A percentile compares a stretch with the other conserved stretches of the same genome.
Evolutionary conservation across 192 early-diverging fungal species (phyloP).

Genomic region (Allomyces macrogynus): DNA sequence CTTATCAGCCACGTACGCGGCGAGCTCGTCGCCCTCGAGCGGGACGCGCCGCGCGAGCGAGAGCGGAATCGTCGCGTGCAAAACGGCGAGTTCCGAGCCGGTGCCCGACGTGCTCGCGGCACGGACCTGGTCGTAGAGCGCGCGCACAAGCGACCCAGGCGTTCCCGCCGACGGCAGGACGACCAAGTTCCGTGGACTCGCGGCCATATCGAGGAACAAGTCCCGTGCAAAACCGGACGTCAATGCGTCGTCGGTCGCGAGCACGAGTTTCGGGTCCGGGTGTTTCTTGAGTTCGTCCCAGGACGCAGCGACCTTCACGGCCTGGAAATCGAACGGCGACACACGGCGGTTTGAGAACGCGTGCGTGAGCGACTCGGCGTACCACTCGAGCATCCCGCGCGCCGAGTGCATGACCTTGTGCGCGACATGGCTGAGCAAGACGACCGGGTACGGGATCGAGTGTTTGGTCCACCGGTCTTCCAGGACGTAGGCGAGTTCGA

Average conservation of each 20-base stretch:
- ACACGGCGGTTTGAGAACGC: slow-evolving; percentile 49
- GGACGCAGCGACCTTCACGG: slow-evolving; percentile 41
- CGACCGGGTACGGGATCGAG: slow-evolving; percentile 41
- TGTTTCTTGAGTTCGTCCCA: slow-evolving; percentile 45
- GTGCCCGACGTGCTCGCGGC: neutral
- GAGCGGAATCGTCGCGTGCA: slow-evolving; percentile 7
- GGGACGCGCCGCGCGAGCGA: slow-evolving; percentile 40
- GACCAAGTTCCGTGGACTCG: slow-evolving; percentile 28
- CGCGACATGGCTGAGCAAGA: slow-evolving; percentile 55
- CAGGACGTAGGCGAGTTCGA: slow-evolving; percentile 75
- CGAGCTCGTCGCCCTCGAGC: slow-evolving; percentile 71
- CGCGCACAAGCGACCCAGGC: slow-evolving; percentile 31
- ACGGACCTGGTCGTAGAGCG: neutral
- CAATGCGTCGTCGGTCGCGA: slow-evolving; percentile 61
- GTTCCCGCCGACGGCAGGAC: slow-evolving; percentile 59
- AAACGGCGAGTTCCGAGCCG: neutral
- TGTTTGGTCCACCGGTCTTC: slow-evolving; percentile 64
- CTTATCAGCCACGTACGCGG: slow-evolving; percentile 38
- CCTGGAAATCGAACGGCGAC: slow-evolving; percentile 79
- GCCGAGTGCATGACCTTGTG: slow-evolving; percentile 63
- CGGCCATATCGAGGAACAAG: slow-evolving; percentile 55
- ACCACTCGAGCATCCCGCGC: slow-evolving; percentile 87
- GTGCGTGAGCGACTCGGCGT: slow-evolving; percentile 59
- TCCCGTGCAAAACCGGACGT: slow-evolving; percentile 63
- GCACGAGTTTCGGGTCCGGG: slow-evolving; percentile 57